phyloP scores from a whole-genome alignment of 805 yeast genomes.

The Blastobotrys mokoenaii region DNA sequence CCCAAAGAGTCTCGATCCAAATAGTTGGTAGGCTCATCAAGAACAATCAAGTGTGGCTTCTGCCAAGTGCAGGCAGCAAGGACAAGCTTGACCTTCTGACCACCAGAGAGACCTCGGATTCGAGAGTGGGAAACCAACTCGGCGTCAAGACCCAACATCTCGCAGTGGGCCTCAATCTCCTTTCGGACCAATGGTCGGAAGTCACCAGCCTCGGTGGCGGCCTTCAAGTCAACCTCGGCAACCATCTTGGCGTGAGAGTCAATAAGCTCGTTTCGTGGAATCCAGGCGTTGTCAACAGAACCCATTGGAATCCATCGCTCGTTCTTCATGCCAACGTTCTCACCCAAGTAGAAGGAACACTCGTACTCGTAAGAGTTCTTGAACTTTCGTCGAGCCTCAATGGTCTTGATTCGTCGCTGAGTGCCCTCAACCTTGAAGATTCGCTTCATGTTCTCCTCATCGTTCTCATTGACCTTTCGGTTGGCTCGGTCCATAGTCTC shows the following conservation, averaged over 20 bases:
- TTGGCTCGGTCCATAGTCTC: conserved; percentile 99
- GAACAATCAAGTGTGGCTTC: conserved; percentile 98
- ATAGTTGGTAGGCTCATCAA: conserved; percentile 99
- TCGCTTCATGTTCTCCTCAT: conserved; percentile 98
- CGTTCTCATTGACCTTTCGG: conserved; percentile 94
- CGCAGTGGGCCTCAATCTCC: conserved; percentile 98
- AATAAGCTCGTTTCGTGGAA: conserved; percentile 96
- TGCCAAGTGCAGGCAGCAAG: conserved; percentile 99
- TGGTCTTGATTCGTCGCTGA: conserved; percentile 92
- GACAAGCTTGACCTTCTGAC: conserved; percentile 99
- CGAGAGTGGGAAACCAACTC: conserved; percentile 99
- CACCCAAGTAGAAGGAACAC: conserved; percentile 96
- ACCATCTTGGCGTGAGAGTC: conserved; percentile 99
- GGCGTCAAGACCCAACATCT: conserved; percentile 96
- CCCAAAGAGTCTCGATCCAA: conserved; percentile 99
- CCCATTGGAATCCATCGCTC: conserved; percentile 99
- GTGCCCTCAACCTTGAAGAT: conserved; percentile 98
- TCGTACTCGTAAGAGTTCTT: conserved; percentile 99
- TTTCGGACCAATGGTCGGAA: conserved; percentile 99
- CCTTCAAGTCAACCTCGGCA: conserved; percentile 99
- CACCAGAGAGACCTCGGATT: conserved; percentile 99
- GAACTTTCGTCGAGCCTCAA: conserved; percentile 97
- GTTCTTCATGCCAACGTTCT: conserved; percentile 96
- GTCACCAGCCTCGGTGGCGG: conserved; percentile 99
- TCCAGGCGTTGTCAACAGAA: conserved; percentile 99